Base-by-base conservation (phyloP, 108 stramenopile genomes). In the Cyclostephanos tholiformis region DNA sequence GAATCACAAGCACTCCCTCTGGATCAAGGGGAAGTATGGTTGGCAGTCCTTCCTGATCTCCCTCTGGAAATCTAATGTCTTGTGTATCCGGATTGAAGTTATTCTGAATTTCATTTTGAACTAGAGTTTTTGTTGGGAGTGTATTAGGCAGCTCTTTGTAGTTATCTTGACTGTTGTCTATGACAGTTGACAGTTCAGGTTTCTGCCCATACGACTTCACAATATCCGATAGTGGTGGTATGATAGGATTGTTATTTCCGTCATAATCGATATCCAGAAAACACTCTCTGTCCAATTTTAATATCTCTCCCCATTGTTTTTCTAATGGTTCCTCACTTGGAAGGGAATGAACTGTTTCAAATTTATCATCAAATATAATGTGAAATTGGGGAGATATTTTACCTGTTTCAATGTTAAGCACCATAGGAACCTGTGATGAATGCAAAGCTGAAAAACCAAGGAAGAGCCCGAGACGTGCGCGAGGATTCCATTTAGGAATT, bases 401-500 rank as follows among this genome's bases (percentile, higher is more conserved):
- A 0, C 68, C 68, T 13, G 68, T 57, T 0, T 20, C 2, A 38
- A 58, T 7, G 27, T 69, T 69, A 0, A 67, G 32, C n/a, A 67
- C 53, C 53, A 55, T 2, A 10, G 53, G 53, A 11, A 55, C 53
- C 3, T 4, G 12, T 4, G 25, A 55, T 26, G 53, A 55, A 16
- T 55, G 53, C 1, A 55, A 2, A 13, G 20, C 11, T 2, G 23
- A 55, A 23, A 55, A 55, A 0, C 53, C 53, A 27, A 55, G 11
- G 12, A 55, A 55, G 1, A 60, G 10, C 6, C 59, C 35, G 16
- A 29, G 59, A 7, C 30, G 35, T 3, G 59, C 59, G 14, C 14
- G 57, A 6, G 35, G 27, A 35, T 36, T 13, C 59, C 59, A 60
- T 17, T 60, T 63, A 0, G 82, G 82, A 1, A 86, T 29, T 44